A percentile compares a stretch with the other conserved stretches of the same genome.
These are phyloP conservation scores for Dacryopinax spathularia DNA, from an alignment of 768 basidiomycete species.

Conservation along the genomic window DNA sequence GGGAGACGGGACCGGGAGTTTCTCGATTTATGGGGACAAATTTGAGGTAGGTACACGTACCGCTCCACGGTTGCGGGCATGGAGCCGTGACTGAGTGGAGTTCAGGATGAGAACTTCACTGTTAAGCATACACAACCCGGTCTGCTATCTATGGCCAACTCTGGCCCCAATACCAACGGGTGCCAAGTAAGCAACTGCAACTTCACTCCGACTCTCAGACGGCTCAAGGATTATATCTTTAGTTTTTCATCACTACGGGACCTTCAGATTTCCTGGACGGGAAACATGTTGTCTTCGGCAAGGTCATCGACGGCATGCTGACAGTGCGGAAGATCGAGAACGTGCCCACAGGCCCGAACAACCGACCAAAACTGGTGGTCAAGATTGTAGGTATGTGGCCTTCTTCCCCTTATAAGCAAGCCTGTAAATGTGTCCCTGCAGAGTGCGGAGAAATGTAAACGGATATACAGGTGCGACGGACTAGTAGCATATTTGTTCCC, in stretches of 20 bases:
- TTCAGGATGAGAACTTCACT: constrained; percentile 84
- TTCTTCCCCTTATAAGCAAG: background rate
- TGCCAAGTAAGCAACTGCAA: constrained; percentile 44
- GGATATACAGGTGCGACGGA: background rate
- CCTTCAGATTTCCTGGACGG: constrained; percentile 92
- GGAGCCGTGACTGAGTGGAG: too few species aligned
- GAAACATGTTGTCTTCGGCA: constrained; percentile 88
- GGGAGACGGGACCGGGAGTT: constrained; percentile 86
- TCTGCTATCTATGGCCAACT: constrained; percentile 92
- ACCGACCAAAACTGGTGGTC: constrained; percentile 73
- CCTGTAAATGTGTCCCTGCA: constrained; percentile 7
- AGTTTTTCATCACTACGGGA: constrained; percentile 96
- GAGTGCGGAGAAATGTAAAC: constrained; percentile 21
- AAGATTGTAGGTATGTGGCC: constrained; percentile 62
- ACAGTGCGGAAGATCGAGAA: constrained; percentile 94
- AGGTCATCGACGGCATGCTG: constrained; percentile 72
- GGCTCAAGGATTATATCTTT: constrained; percentile 5
- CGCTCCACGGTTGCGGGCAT: background rate
- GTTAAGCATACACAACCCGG: constrained; percentile 81
- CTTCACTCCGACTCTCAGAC: background rate
- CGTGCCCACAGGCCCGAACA: constrained; percentile 81
- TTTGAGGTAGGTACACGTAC: constrained; percentile 49
- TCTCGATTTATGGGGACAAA: constrained; percentile 93
- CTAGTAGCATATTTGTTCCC: too few species aligned
- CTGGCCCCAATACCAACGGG: constrained; percentile 85